phyloP scores from a whole-genome alignment of 164 flowering plant species.

The Santalum album region DNA sequence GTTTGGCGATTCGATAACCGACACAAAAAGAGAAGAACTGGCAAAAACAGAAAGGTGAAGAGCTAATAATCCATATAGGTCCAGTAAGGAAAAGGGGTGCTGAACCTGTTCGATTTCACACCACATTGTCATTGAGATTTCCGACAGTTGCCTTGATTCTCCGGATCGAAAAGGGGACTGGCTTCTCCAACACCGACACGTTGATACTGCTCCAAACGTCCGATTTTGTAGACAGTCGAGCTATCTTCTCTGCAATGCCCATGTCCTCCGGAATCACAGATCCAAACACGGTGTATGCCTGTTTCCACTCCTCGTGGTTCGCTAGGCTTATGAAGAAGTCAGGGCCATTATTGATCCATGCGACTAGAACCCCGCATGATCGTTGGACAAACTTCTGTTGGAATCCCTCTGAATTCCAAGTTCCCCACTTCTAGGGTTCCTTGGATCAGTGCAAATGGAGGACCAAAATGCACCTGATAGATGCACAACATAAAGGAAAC shows the following conservation, averaged over 20 bases:
- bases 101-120: slow-evolving; percentile 3
- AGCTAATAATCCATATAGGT: too few relatives aligned
- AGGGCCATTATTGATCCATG: slow-evolving; percentile 92
- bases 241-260: slow-evolving; percentile 68
- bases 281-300: slow-evolving; percentile 71
- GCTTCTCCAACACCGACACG: slow-evolving; percentile 62
- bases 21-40: too few relatives aligned
- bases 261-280: slow-evolving; percentile 81
- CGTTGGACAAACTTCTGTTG: slow-evolving; percentile 55
- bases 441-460: slow-evolving; percentile 90
- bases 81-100: too few relatives aligned
- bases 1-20: too few relatives aligned
- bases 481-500: not conserved
- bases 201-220: slow-evolving; percentile 66
- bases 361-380: slow-evolving; percentile 80
- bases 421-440: slow-evolving; percentile 81
- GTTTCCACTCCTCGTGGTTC: slow-evolving; percentile 76
- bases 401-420: slow-evolving; percentile 35
- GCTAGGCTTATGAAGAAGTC: slow-evolving; percentile 94
- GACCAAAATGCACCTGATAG: slow-evolving; percentile 72
- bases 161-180: slow-evolving; percentile 40
- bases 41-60: too few relatives aligned
- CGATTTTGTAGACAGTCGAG: slow-evolving; percentile 48
- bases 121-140: slow-evolving; percentile 9
- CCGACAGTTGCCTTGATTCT: slow-evolving; percentile 28